Percentiles rank a stretch among this genome's conserved stretches.
Evolutionary conservation across 2,329 filamentous ascomycete genomes (phyloP).

Genomic region (Aureobasidium vineae): DNA sequence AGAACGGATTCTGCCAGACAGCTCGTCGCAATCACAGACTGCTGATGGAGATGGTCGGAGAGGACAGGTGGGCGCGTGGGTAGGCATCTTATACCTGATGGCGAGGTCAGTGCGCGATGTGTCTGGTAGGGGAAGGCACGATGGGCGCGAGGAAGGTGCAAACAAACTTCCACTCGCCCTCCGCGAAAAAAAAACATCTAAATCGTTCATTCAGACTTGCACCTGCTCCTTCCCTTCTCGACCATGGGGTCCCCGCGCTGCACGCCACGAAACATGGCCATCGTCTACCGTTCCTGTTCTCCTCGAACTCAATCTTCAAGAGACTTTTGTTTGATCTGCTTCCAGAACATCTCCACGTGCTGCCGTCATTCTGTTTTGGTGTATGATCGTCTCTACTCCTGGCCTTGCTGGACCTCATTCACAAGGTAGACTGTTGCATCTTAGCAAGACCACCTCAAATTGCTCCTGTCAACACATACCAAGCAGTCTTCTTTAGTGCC

Average conservation of each 20-base stretch:
- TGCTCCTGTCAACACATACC: not conserved
- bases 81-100: not conserved
- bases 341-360: not conserved
- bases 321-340: not conserved
- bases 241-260: not conserved
- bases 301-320: not conserved
- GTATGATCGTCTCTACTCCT: not conserved
- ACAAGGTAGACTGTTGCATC: not conserved
- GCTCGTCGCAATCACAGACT: not conserved
- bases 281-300: not conserved
- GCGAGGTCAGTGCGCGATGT: not conserved
- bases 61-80: too few relatives aligned
- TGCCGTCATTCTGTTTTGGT: not conserved
- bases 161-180: not conserved
- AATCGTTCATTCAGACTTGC: not conserved
- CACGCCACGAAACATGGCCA: not conserved
- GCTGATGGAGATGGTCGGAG: not conserved
- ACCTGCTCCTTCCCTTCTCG: not conserved
- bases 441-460: not conserved
- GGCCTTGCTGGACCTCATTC: too few relatives aligned
- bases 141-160: not conserved
- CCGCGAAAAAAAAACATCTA: not conserved
- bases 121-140: not conserved
- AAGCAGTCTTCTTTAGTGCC: too few relatives aligned
- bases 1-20: not conserved